These are phyloP conservation scores for Cystofilobasidium ferigula DNA, from an alignment of 768 basidiomycete species.

Conservation along the genomic window DNA sequence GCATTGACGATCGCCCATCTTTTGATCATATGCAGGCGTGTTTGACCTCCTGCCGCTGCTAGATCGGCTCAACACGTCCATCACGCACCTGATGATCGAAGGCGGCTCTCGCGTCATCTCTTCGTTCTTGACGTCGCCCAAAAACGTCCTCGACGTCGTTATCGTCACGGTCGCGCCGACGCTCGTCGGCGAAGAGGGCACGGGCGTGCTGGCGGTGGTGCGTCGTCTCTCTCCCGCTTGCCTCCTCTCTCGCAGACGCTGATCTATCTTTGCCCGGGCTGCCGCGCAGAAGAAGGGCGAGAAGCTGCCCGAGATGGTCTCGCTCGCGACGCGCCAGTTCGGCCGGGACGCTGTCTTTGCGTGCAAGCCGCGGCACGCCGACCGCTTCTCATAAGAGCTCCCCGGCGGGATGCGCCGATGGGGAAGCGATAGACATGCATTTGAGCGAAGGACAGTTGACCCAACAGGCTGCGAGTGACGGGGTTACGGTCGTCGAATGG, in stretches of 20 bases:
- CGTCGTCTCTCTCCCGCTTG: background rate
- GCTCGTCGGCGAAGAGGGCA: slow-evolving; percentile 52
- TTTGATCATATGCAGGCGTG: background rate
- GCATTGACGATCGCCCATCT: background rate
- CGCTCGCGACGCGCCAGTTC: slow-evolving; percentile 31
- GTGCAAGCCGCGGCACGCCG: slow-evolving; percentile 28
- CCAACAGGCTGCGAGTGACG: too few species aligned
- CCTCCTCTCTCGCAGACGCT: background rate
- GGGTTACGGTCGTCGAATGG: too few species aligned
- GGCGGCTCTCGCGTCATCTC: slow-evolving; percentile 76
- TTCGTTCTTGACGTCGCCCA: slow-evolving; percentile 48
- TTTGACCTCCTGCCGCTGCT: slow-evolving; percentile 23
- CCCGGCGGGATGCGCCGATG: too few species aligned
- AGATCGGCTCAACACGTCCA: slow-evolving; percentile 27
- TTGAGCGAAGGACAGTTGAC: too few species aligned
- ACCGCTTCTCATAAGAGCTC: slow-evolving; percentile 6
- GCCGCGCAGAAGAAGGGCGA: slow-evolving; percentile 29
- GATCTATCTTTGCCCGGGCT: background rate
- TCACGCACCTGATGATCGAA: slow-evolving; percentile 83
- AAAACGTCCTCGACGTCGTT: slow-evolving; percentile 53
- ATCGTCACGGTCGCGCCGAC: slow-evolving; percentile 78
- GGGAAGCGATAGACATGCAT: too few species aligned
- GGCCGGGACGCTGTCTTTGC: slow-evolving; percentile 36
- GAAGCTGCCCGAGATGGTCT: slow-evolving; percentile 30
- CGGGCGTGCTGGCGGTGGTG: slow-evolving; percentile 22